phyloP scores from a whole-genome alignment of 2,329 filamentous ascomycete genomes.

The Plenodomus lindquistii region DNA sequence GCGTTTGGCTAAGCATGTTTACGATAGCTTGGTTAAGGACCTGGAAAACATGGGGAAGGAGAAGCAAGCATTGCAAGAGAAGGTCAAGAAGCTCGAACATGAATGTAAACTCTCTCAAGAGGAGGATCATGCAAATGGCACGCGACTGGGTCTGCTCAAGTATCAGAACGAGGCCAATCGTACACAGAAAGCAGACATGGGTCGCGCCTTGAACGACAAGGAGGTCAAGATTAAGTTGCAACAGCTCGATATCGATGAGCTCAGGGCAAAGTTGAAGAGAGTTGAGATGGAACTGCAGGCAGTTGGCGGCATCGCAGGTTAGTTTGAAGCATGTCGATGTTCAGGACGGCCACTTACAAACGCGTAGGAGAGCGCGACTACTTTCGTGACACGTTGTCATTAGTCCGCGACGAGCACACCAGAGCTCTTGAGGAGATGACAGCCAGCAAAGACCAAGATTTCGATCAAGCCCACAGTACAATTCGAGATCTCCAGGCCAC shows the following conservation, averaged over 20 bases:
- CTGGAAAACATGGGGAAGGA: conserved; percentile 3
- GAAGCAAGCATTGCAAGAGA: conserved; percentile 7
- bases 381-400: conserved; percentile 2
- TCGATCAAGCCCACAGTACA: neutral
- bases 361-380: conserved; percentile 10
- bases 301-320: neutral
- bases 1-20: conserved; percentile 10
- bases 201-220: conserved; percentile 16
- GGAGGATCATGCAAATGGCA: conserved; percentile 1
- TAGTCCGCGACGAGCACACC: neutral
- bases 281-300: neutral
- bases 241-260: conserved; percentile 13
- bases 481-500: neutral
- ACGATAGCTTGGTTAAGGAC: conserved; percentile 4
- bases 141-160: conserved; percentile 14
- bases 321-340: neutral
- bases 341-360: neutral
- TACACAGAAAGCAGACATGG: conserved; percentile 21
- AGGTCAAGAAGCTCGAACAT: neutral
- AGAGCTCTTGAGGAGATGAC: conserved; percentile 1
- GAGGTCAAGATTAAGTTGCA: conserved; percentile 19
- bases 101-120: neutral
- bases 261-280: conserved; percentile 4
- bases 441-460: conserved; percentile 1
- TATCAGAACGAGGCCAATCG: conserved; percentile 23